These are phyloP conservation scores for Emergomyces orientalis DNA, from an alignment of 2,329 filamentous ascomycete species.

Conservation along the genomic window DNA sequence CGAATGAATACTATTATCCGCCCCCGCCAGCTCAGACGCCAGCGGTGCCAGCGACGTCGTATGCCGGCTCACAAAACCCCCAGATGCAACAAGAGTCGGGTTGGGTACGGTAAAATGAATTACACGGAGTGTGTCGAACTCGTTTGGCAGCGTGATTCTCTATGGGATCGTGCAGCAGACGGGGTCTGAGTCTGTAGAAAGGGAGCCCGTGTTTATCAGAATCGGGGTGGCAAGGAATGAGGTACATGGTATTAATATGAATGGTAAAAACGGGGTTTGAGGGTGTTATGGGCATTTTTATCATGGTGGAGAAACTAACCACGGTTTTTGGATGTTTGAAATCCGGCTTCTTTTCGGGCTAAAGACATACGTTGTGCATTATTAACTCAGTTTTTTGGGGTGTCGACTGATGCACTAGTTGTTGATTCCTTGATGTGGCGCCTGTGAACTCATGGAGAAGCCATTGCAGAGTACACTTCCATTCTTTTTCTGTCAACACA, in stretches of 20 bases:
- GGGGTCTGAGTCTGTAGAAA: background rate
- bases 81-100: background rate
- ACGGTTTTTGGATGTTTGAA: background rate
- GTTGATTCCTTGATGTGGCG: background rate
- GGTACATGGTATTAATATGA: background rate
- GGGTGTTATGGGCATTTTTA: background rate
- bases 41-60: background rate
- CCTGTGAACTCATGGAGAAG: background rate
- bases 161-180: background rate
- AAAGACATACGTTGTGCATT: background rate
- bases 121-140: background rate
- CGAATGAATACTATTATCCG: constrained; percentile 17
- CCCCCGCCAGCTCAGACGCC: constrained; percentile 6
- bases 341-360: background rate
- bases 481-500: background rate
- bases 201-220: background rate
- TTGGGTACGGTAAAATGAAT: background rate
- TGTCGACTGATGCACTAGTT: background rate
- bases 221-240: background rate
- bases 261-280: background rate
- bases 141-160: background rate
- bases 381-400: background rate
- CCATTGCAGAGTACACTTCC: background rate
- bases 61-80: background rate
- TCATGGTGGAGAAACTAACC: background rate